Evolutionary conservation across 257 asterid species (phyloP).

Genomic region (Solanum appendiculatum): DNA sequence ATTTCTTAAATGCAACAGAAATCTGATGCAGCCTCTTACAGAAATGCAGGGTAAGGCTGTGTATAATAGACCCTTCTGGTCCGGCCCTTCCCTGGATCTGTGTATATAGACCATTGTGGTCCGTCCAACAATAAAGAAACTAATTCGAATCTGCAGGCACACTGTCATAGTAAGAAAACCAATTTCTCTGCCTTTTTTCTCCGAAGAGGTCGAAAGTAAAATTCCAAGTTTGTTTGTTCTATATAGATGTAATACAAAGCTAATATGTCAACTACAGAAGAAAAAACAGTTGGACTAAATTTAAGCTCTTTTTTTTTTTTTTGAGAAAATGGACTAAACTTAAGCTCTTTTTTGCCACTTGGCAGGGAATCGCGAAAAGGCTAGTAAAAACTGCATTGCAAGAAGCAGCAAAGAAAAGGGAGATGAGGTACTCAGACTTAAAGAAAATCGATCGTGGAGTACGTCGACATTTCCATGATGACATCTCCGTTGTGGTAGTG

Average conservation of each 20-base stretch:
- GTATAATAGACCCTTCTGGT: not conserved
- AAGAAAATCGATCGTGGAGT: constrained; percentile 80
- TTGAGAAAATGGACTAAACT: not conserved
- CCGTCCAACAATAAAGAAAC: not conserved
- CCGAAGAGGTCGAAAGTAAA: not conserved
- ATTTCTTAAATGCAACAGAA: not conserved
- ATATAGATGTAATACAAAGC: not conserved
- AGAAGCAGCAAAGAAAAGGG: constrained; percentile 88
- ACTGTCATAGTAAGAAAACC: not conserved
- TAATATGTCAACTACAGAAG: not conserved
- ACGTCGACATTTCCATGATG: constrained; percentile 85
- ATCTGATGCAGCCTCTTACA: not conserved
- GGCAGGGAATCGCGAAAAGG: constrained; percentile 77
- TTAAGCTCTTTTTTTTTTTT: not conserved
- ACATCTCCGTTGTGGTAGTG: constrained; percentile 63
- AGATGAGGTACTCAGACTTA: constrained; percentile 88
- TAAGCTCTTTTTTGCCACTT: not conserved
- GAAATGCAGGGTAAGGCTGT: not conserved
- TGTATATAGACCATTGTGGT: not conserved
- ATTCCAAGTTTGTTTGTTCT: not conserved
- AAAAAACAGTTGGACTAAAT: not conserved
- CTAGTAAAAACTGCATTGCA: constrained; percentile 66
- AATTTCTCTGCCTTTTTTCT: not conserved
- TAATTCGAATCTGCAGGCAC: not conserved
- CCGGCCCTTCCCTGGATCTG: not conserved